phyloP scores from a whole-genome alignment of 495 filamentous ascomycete genomes.

The Aspergillus ellipticus region DNA sequence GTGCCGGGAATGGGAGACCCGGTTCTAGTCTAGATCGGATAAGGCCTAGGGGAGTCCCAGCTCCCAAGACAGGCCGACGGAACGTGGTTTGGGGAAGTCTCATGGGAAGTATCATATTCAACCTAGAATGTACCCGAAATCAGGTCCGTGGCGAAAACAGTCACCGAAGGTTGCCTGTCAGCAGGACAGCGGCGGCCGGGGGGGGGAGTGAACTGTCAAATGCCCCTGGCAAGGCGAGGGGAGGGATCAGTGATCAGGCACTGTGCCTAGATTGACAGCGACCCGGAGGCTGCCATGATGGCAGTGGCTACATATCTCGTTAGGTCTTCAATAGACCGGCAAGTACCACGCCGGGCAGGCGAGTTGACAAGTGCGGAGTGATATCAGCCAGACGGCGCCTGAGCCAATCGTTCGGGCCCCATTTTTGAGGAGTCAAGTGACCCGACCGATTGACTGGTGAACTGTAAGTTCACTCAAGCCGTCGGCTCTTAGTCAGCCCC shows the following conservation, averaged over 20 bases:
- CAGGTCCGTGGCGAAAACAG: constrained; percentile 23
- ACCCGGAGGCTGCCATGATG: background rate
- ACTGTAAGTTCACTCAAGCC: too few relatives aligned
- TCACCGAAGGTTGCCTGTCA: constrained; percentile 15
- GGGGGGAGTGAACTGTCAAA: constrained; percentile 6
- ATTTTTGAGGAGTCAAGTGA: constrained; percentile 26
- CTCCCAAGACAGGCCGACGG: background rate
- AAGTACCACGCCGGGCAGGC: background rate
- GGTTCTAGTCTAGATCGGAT: background rate
- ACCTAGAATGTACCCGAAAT: constrained; percentile 12
- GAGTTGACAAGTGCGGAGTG: constrained; percentile 13
- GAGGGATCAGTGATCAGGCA: background rate
- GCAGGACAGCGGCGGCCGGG: constrained; percentile 14
- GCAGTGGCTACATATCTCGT: background rate
- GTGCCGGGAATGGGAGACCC: background rate
- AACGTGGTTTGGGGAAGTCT: background rate
- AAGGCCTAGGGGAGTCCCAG: background rate
- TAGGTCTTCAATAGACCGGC: constrained; percentile 2
- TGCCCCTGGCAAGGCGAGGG: constrained; percentile 2
- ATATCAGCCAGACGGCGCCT: constrained; percentile 13
- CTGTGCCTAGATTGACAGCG: constrained; percentile 3
- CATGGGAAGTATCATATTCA: background rate
- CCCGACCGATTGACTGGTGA: constrained; percentile 12
- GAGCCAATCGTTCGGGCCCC: constrained; percentile 20
- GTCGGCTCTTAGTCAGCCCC: constrained; percentile 20